Percentiles rank a stretch among this genome's conserved stretches.
Evolutionary conservation across 768 basidiomycete species (phyloP).

Genomic region (Suillus brevipes): DNA sequence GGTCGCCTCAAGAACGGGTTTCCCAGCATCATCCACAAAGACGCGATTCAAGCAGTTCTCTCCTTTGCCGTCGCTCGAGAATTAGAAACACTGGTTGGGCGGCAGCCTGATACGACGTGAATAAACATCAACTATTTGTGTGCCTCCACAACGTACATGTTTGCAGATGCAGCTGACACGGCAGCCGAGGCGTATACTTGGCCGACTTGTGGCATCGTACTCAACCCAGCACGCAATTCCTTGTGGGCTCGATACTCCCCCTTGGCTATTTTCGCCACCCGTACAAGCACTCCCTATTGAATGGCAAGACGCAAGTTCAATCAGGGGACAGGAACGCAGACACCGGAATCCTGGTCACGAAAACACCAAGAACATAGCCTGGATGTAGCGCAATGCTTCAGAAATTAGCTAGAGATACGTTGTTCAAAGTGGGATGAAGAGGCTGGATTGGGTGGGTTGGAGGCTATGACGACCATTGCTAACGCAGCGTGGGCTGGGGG

Average conservation of each 20-base stretch:
- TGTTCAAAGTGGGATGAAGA: background rate
- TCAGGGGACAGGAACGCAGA: background rate
- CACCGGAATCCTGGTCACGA: background rate
- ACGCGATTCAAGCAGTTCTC: background rate
- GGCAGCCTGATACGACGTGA: background rate
- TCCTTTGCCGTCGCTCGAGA: background rate
- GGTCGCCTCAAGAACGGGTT: background rate
- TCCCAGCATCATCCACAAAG: background rate
- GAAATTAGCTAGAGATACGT: background rate
- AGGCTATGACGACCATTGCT: background rate
- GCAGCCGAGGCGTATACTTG: background rate
- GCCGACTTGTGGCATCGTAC: background rate
- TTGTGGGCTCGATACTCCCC: background rate
- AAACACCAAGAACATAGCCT: background rate
- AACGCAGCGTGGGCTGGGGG: background rate
- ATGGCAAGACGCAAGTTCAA: background rate
- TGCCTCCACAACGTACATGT: background rate
- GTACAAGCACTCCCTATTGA: background rate
- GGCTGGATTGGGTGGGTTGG: background rate
- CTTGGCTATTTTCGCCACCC: background rate
- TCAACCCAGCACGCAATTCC: background rate
- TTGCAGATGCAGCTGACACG: background rate
- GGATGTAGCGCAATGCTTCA: background rate
- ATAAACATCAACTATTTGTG: background rate
- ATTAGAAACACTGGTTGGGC: background rate